Percentiles rank a stretch among this genome's conserved stretches.
Conservation (phyloP, 2,329 filamentous ascomycete genomes). For the Exophiala calicioides region DNA sequence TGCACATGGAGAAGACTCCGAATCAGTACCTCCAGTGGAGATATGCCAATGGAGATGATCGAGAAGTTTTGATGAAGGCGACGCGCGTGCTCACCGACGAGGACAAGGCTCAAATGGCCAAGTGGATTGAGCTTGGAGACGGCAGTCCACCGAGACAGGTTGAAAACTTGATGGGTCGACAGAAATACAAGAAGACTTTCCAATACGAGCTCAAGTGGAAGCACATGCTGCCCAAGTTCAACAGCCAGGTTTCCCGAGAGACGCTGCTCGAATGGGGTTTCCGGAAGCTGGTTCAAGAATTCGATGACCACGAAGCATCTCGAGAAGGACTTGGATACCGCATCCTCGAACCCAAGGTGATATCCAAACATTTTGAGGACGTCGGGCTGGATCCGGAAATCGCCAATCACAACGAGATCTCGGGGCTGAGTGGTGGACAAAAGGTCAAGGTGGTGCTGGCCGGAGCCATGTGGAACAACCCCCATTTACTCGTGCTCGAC, state of each 20-base stretch:
- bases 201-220: constrained; percentile 69
- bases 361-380: constrained; percentile 97
- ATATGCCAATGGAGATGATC: constrained; percentile 94
- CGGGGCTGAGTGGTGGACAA: constrained; percentile 90
- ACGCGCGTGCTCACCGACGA: constrained; percentile 83
- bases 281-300: constrained; percentile 92
- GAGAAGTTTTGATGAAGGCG: constrained; percentile 96
- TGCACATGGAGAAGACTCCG: constrained; percentile 98
- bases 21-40: constrained; percentile 99
- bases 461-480: constrained; percentile 98
- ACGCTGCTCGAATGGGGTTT: constrained; percentile 84
- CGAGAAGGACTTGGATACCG: constrained; percentile 97
- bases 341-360: constrained; percentile 86
- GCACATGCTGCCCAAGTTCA: constrained; percentile 84
- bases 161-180: constrained; percentile 88
- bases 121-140: constrained; percentile 79
- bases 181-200: constrained; percentile 93
- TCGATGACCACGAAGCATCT: constrained; percentile 98
- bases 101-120: constrained; percentile 90
- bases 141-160: constrained; percentile 76
- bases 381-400: constrained; percentile 95
- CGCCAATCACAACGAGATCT: constrained; percentile 98
- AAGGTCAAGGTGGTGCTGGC: constrained; percentile 99
- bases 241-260: constrained; percentile 89
- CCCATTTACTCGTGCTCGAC: constrained; percentile 93